These are phyloP conservation scores for Globisporangium solare DNA, from an alignment of 352 stramenopile species.

Conservation along the genomic window DNA sequence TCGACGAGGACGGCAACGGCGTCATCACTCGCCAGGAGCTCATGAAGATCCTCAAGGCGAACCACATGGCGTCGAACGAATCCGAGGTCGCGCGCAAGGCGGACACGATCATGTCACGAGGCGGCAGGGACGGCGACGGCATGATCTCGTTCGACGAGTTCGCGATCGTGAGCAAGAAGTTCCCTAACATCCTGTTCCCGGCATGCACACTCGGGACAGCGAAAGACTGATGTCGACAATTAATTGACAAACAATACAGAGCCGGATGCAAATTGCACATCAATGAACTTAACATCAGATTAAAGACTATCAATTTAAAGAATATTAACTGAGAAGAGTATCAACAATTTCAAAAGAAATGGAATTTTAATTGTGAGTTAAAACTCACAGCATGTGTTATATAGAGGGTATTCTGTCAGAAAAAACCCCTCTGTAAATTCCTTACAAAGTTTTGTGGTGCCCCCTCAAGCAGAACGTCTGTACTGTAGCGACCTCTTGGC, in stretches of 20 bases:
- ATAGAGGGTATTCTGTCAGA: no score
- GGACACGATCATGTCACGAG: constrained; percentile 96
- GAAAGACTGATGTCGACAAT: constrained; percentile 32
- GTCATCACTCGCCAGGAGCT: constrained; percentile 94
- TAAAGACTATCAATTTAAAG: no score
- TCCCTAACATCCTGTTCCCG: constrained; percentile 94
- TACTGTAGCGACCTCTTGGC: no score
- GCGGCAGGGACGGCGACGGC: constrained; percentile 94
- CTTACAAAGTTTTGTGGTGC: background rate
- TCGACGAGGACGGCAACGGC: constrained; percentile 93
- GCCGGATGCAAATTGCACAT: no score
- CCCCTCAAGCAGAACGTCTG: background rate
- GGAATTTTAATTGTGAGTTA: no score
- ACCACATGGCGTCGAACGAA: constrained; percentile 92
- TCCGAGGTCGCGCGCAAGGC: constrained; percentile 93
- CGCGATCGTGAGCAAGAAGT: constrained; percentile 94
- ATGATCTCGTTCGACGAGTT: constrained; percentile 98
- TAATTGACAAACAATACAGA: no score
- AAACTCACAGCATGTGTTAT: no score
- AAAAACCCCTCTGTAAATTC: no score
- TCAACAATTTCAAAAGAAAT: no score
- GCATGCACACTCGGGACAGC: constrained; percentile 67
- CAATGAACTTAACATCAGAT: no score
- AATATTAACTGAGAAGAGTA: no score
- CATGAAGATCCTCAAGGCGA: constrained; percentile 94